phyloP scores from a whole-genome alignment of 495 filamentous ascomycete genomes.

The Amniculicola lignicola region DNA sequence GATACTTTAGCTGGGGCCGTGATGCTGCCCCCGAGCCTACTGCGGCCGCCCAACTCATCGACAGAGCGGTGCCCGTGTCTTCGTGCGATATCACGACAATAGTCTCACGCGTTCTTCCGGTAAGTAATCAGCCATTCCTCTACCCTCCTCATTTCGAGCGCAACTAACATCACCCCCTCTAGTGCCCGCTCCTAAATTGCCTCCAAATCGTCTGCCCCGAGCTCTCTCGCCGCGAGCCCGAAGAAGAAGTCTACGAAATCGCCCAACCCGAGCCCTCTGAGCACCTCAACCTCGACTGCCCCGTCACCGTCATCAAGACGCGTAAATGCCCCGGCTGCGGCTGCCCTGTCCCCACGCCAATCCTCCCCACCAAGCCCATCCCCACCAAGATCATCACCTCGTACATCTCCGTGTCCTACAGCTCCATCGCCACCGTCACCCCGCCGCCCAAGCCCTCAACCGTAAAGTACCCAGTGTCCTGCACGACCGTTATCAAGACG shows the following conservation, averaged over 20 bases:
- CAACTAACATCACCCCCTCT: no score
- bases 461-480: neutral
- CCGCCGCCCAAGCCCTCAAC: neutral
- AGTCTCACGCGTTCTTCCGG: no score
- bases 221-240: no score
- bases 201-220: slow-evolving; percentile 3
- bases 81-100: no score
- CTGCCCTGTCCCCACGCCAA: slow-evolving; percentile 2
- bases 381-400: neutral
- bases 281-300: slow-evolving; percentile 5
- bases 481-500: neutral
- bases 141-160: no score
- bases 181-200: no score
- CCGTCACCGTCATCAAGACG: slow-evolving; percentile 7
- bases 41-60: neutral
- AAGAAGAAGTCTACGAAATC: no score
- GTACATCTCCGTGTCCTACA: neutral
- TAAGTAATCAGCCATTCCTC: no score
- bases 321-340: slow-evolving; percentile 14
- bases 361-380: neutral
- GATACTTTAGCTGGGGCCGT: slow-evolving; percentile 15
- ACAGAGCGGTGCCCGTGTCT: neutral
- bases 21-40: slow-evolving; percentile 16
- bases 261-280: neutral
- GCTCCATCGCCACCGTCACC: neutral